Base-by-base conservation (phyloP, 805 yeast genomes). In the Wickerhamiella azyma region DNA sequence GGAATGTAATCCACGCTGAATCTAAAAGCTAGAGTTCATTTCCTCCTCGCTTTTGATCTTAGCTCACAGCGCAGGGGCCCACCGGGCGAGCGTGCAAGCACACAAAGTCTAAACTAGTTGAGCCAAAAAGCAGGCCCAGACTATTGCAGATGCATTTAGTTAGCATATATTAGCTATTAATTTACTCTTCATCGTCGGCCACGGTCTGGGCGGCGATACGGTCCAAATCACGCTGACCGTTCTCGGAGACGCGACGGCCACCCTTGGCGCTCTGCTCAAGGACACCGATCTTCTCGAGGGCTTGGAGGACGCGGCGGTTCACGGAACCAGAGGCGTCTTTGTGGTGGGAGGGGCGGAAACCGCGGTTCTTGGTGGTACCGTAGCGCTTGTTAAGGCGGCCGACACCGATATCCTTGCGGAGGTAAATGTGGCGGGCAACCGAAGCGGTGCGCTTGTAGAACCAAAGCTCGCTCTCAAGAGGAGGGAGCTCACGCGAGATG, bases 211-310 rank as follows among this genome's bases (percentile, higher is more conserved):
- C 95, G 68, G 97, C 97, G 72, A 89, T 89, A 81, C 99, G 96
- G 78, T 92, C 99, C 77, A 92, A 83, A 77, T 92, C 99, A 85
- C 98, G 88, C 78, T 89, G 97, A 71, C 99, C 99, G 75, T 86
- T 84, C 70, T 85, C 96, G 57, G 96, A 82, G 80, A 92, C 85
- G 75, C 88, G 85, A 81, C 98, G 92, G 73, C 98, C 98, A 71
- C 96, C 96, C 75, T 85, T 85, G 74, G 86, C 84, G 68, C 94
- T 79, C 70, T 82, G 76, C 77, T 89, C 98, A 63, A 92, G 76
- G 62, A 92, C 85, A 71, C 97, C 97, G 58, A 92, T 82, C 79
- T 89, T 88, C 80, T 88, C 96, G 67, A 92, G 84, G 65, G 97
- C 80, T 76, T 92, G 98, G 67, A 92, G 77, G 61, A 84, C 96